These are phyloP conservation scores for Dicorynia guianensis DNA, from an alignment of 306 rosid genomes.

Conservation along the genomic window DNA sequence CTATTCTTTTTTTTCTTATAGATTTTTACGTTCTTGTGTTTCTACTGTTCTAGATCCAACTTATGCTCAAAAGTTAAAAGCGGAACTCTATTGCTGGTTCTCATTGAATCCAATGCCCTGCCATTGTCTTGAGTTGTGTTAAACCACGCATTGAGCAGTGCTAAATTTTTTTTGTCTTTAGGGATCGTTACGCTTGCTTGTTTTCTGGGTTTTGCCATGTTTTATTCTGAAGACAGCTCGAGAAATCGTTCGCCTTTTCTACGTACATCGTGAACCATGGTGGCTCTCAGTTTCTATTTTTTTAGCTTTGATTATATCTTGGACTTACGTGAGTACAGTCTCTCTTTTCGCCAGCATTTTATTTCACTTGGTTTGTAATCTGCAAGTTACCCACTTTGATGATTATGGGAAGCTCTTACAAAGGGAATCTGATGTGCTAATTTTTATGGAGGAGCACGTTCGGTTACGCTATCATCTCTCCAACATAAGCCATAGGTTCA, in stretches of 20 bases:
- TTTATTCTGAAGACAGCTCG: slow-evolving; percentile 65
- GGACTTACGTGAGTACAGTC: slow-evolving; percentile 78
- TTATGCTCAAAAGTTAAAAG: slow-evolving; percentile 4
- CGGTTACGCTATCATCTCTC: slow-evolving; percentile 80
- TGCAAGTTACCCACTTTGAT: slow-evolving; percentile 82
- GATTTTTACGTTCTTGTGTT: slow-evolving; percentile 6
- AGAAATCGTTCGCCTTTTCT: slow-evolving; percentile 59
- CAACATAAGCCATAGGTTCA: slow-evolving; percentile 86
- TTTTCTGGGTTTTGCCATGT: slow-evolving; percentile 69
- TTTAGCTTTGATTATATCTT: slow-evolving; percentile 59
- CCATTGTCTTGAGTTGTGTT: neutral
- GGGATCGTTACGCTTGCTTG: slow-evolving; percentile 67
- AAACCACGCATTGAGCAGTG: neutral
- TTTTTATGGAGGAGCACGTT: slow-evolving; percentile 78
- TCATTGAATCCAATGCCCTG: neutral
- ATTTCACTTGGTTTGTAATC: slow-evolving; percentile 87
- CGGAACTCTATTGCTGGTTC: slow-evolving; percentile 6
- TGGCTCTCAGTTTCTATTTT: slow-evolving; percentile 57
- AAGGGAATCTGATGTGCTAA: slow-evolving; percentile 65
- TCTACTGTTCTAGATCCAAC: neutral
- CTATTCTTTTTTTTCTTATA: neutral
- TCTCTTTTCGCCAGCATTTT: slow-evolving; percentile 77
- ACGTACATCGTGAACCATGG: slow-evolving; percentile 57
- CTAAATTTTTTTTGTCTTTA: slow-evolving; percentile 29
- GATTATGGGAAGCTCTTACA: slow-evolving; percentile 80